Conservation (phyloP, 805 yeast genomes). For the Wickerhamomyces kurtzmanii region DNA sequence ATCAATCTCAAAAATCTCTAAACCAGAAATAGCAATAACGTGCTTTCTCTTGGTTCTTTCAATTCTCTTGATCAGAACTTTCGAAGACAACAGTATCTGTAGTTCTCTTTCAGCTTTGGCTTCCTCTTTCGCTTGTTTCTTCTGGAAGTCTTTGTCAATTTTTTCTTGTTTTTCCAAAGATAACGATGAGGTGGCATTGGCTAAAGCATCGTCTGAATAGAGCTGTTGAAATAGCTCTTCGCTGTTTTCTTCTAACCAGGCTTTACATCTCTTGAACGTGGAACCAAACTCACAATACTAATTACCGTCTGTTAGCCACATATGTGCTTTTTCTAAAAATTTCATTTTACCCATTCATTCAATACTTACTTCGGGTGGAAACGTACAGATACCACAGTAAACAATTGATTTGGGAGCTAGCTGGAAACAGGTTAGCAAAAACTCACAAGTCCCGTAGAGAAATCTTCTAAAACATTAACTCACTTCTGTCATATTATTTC, state of each 20-base stretch:
- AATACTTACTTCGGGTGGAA: constrained; percentile 54
- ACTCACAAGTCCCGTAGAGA: too few relatives aligned
- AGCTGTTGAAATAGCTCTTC: constrained; percentile 45
- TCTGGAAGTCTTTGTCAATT: constrained; percentile 72
- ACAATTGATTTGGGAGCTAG: constrained; percentile 34
- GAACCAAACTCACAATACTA: constrained; percentile 87
- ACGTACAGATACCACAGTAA: constrained; percentile 74
- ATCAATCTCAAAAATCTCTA: constrained; percentile 83
- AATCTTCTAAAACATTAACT: too few relatives aligned
- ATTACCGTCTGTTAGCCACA: background rate
- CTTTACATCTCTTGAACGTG: constrained; percentile 69
- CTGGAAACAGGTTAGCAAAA: too few relatives aligned
- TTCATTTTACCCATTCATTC: too few relatives aligned
- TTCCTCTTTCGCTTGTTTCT: constrained; percentile 79
- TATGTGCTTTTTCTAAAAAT: too few relatives aligned
- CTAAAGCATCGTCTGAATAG: constrained; percentile 51
- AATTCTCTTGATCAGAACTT: constrained; percentile 74
- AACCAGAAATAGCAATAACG: constrained; percentile 76
- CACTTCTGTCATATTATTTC: too few relatives aligned
- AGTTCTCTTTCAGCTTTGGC: constrained; percentile 78
- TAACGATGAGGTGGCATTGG: constrained; percentile 49
- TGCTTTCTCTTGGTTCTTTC: constrained; percentile 87
- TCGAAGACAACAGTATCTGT: constrained; percentile 68
- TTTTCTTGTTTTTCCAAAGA: constrained; percentile 74
- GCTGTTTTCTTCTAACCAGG: constrained; percentile 62